Evolutionary conservation across 768 basidiomycete genomes (phyloP).

Genomic region (Udeniomyces megalosporus): DNA sequence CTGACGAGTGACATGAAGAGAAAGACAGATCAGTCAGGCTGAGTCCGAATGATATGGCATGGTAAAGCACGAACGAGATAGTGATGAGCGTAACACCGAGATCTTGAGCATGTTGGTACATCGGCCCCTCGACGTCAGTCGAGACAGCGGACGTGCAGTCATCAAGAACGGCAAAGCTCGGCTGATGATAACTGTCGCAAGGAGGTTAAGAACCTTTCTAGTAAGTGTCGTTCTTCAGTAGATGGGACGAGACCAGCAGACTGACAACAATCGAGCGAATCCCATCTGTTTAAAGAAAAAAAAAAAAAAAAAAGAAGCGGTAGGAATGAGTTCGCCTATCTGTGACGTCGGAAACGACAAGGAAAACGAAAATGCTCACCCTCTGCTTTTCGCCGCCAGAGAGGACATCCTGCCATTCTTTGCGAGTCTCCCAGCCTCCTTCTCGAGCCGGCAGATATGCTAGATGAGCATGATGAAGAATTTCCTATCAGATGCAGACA

Average conservation of each 20-base stretch:
- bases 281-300: constrained; percentile 44
- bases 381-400: constrained; percentile 86
- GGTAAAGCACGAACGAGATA: constrained; percentile 42
- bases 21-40: no score
- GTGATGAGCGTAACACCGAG: constrained; percentile 84
- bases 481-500: constrained; percentile 27
- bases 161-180: constrained; percentile 30
- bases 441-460: constrained; percentile 72
- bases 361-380: constrained; percentile 31
- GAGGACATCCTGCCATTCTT: constrained; percentile 51
- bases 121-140: constrained; percentile 83
- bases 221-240: not conserved
- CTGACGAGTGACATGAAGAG: constrained; percentile 3
- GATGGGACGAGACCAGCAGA: constrained; percentile 4
- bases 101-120: constrained; percentile 85
- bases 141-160: constrained; percentile 94
- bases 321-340: no score
- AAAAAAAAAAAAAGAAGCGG: not conserved
- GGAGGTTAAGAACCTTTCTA: no score
- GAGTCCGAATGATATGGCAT: not conserved
- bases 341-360: not conserved
- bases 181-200: constrained; percentile 23
- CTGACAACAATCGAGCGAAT: constrained; percentile 80
- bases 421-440: constrained; percentile 73
- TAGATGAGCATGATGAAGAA: constrained; percentile 65